A percentile compares a stretch with the other conserved stretches of the same genome.
phyloP scores from a whole-genome alignment of 805 yeast genomes.

The Starmerella gropengiesseri region DNA sequence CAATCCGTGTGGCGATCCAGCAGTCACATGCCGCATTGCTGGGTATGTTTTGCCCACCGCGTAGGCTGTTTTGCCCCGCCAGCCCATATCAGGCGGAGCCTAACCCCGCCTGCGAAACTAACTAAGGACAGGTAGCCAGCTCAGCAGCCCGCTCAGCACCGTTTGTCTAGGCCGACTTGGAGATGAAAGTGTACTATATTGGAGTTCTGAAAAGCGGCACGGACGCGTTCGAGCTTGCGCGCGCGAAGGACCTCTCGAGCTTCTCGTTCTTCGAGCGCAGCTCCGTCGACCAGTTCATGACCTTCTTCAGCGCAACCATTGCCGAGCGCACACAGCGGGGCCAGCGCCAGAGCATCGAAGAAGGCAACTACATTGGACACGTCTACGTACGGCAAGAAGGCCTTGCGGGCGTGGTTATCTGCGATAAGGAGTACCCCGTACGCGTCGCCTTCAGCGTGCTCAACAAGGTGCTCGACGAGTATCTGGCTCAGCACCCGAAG shows the following conservation, averaged over 20 bases:
- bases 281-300: slow-evolving; percentile 83
- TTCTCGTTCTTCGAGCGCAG: slow-evolving; percentile 82
- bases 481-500: slow-evolving; percentile 59
- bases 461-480: slow-evolving; percentile 86
- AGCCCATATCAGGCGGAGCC: neutral
- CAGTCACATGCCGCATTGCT: too few species aligned
- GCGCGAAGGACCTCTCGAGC: slow-evolving; percentile 71
- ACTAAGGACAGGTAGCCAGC: neutral
- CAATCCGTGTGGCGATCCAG: too few species aligned
- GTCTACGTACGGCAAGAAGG: slow-evolving; percentile 87
- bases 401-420: slow-evolving; percentile 76
- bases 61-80: neutral
- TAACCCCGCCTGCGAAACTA: slow-evolving; percentile 5
- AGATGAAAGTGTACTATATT: slow-evolving; percentile 83
- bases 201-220: slow-evolving; percentile 65
- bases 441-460: slow-evolving; percentile 91
- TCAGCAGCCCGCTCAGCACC: too few species aligned
- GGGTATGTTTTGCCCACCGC: neutral
- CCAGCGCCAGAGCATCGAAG: slow-evolving; percentile 89
- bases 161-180: neutral
- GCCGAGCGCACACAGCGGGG: slow-evolving; percentile 79
- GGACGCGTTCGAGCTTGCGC: slow-evolving; percentile 59
- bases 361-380: slow-evolving; percentile 82
- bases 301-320: slow-evolving; percentile 84
- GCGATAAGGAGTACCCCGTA: slow-evolving; percentile 93